These are phyloP conservation scores for Ambispora gerdemannii DNA, from an alignment of 192 early-diverging fungal species.

Conservation along the genomic window DNA sequence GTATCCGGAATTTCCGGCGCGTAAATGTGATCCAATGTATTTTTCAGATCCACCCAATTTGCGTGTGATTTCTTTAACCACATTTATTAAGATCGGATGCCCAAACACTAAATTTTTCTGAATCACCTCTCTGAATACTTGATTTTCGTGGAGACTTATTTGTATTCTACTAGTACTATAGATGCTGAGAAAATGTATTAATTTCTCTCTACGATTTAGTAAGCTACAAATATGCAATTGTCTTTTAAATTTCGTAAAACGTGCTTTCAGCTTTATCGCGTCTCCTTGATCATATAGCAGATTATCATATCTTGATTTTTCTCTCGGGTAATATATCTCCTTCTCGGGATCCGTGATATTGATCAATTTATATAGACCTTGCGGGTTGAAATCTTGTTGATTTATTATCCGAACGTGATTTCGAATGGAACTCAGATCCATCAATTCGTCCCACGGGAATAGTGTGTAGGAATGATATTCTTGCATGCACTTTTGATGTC, in stretches of 20 bases:
- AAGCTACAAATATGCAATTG: constrained; percentile 39
- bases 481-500: neutral
- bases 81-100: constrained; percentile 44
- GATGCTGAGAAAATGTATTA: constrained; percentile 55
- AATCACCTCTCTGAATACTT: constrained; percentile 38
- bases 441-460: constrained; percentile 19
- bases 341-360: neutral
- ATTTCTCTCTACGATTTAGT: constrained; percentile 29
- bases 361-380: neutral
- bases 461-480: neutral
- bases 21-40: constrained; percentile 51
- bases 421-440: neutral
- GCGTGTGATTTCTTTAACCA: constrained; percentile 42
- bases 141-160: constrained; percentile 44
- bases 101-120: constrained; percentile 46
- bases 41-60: constrained; percentile 46
- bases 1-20: constrained; percentile 55
- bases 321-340: neutral
- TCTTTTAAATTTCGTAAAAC: constrained; percentile 38
- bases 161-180: constrained; percentile 49
- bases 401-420: neutral
- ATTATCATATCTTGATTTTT: neutral
- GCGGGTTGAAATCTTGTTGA: neutral
- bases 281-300: neutral
- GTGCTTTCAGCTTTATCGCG: neutral